Percentiles rank a stretch among this genome's conserved stretches.
Evolutionary conservation across 2,329 filamentous ascomycete species (phyloP).

Genomic region (Fusarium sp.): DNA sequence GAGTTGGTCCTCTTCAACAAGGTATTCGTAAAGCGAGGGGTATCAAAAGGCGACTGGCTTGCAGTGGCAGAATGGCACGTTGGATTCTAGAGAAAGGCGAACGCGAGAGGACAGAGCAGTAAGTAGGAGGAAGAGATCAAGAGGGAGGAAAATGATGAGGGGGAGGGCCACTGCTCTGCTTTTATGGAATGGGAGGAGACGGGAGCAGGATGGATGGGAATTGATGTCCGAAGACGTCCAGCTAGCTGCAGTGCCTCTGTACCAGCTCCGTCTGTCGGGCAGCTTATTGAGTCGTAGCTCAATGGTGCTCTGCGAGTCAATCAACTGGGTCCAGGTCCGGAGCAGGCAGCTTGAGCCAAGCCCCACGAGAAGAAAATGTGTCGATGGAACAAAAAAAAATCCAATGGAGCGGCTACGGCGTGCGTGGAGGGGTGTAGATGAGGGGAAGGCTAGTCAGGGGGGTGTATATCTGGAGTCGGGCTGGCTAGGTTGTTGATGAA

Average conservation of each 20-base stretch:
- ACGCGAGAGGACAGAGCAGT: slow-evolving; percentile 43
- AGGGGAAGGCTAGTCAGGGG: slow-evolving; percentile 26
- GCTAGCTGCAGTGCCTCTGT: slow-evolving; percentile 8
- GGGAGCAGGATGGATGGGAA: slow-evolving; percentile 30
- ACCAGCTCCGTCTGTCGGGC: slow-evolving; percentile 32
- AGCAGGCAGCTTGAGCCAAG: slow-evolving; percentile 34
- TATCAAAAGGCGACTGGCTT: slow-evolving; percentile 46
- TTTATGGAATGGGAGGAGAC: slow-evolving; percentile 43
- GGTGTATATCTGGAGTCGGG: slow-evolving; percentile 33
- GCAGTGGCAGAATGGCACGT: slow-evolving; percentile 39
- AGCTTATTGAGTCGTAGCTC: slow-evolving; percentile 23
- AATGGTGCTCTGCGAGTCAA: slow-evolving; percentile 34
- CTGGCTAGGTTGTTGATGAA: slow-evolving; percentile 35
- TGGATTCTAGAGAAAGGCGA: slow-evolving; percentile 38
- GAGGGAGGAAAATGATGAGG: slow-evolving; percentile 17
- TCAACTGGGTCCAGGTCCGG: slow-evolving; percentile 38
- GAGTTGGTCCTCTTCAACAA: slow-evolving; percentile 35
- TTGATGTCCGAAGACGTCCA: slow-evolving; percentile 33
- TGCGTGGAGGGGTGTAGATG: slow-evolving; percentile 33
- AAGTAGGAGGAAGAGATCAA: slow-evolving; percentile 33
- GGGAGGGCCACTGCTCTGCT: slow-evolving; percentile 40
- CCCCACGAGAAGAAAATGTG: slow-evolving; percentile 37
- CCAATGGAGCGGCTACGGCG: slow-evolving; percentile 44
- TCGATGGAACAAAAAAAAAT: slow-evolving; percentile 33
- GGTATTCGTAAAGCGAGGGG: slow-evolving; percentile 35